Base-by-base conservation (phyloP, 805 yeast species). In the Starmerella riodocensis region DNA sequence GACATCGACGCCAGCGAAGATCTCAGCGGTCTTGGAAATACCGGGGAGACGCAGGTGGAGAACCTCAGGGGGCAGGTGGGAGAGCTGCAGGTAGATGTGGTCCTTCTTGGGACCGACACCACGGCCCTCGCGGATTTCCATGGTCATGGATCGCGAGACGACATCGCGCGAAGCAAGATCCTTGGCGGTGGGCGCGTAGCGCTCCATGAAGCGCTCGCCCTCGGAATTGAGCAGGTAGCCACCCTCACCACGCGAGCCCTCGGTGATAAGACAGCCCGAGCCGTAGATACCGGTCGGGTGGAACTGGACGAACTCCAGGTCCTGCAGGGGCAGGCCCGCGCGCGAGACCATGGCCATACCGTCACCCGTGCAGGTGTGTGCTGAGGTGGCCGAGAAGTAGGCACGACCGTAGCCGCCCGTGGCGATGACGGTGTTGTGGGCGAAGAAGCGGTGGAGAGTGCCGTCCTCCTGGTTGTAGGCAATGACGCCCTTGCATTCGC, bases 231-330 rank as follows among this genome's bases (percentile, higher is more conserved):
- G 72, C 62, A 88, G 71, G 74, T 74, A 91, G 50, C 98, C 98
- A 76, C 98, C 98, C 71, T 91, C 98, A 74, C 98, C 98, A 72
- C 98, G 81, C 52, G 96, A 94, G 69, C 98, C 98, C 68, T 91
- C 98, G 41, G 98, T 91, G 63, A 91, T 91, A 69, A 88, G 70
- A 71, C 97, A 91, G 50, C 98, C 98, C 29, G 97, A 84, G 45
- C 98, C 98, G 64, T 88, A 88, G 65, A 88, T 91, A 74, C 98
- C 98, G 20, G 97, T 85, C 41, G 98, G 98, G 66, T 88, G 98
- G 84, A 88, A 88, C 69, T 88, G 98, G 47, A 88, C 86, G 60
- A 88, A 88, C 69, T 88, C 98, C 65, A 88, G 70, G 67, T 88
- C 98, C 68, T 88, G 94, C 58, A 88, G 72, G 43, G 98, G 98